Percentiles rank a stretch among this genome's conserved stretches.
These are phyloP conservation scores for Bolboschoenus planiculmis DNA, from an alignment of 176 grass and related monocot species.

Conservation along the genomic window DNA sequence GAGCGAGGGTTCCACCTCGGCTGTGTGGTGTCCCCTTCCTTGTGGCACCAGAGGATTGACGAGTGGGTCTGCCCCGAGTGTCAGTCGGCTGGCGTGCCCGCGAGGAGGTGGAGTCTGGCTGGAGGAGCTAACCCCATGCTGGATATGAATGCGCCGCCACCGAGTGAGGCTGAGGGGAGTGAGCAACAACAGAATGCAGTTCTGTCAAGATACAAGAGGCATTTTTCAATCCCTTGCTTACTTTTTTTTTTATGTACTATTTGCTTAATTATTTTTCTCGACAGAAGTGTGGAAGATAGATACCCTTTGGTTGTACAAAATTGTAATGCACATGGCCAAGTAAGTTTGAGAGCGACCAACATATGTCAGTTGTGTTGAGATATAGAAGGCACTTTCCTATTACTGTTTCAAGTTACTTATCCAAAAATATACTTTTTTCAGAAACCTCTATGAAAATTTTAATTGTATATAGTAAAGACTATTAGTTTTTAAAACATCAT, in stretches of 20 bases:
- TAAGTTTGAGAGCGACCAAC: background rate
- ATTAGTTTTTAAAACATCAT: background rate
- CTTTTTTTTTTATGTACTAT: background rate
- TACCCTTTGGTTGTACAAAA: background rate
- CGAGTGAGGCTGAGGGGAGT: slow-evolving; percentile 33
- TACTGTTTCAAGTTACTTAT: background rate
- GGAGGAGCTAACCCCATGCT: slow-evolving; percentile 31
- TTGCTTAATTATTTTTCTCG: background rate
- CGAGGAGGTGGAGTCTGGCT: slow-evolving; percentile 57
- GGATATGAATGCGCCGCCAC: slow-evolving; percentile 75
- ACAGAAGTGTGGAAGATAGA: background rate
- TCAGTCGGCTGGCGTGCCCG: slow-evolving; percentile 49
- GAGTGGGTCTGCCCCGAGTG: slow-evolving; percentile 87
- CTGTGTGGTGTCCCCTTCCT: slow-evolving; percentile 34
- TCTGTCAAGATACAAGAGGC: background rate
- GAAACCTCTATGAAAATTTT: background rate
- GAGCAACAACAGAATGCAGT: background rate
- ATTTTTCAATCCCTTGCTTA: background rate
- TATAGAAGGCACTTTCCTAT: background rate
- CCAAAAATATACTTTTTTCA: background rate
- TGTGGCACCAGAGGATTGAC: slow-evolving; percentile 46
- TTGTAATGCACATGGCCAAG: background rate
- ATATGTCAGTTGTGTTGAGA: background rate
- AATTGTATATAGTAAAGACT: background rate
- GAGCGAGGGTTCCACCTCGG: slow-evolving; percentile 74